A percentile compares a stretch with the other conserved stretches of the same genome.
phyloP scores from a whole-genome alignment of 805 yeast species.

The Starmerella potacharoeniae region DNA sequence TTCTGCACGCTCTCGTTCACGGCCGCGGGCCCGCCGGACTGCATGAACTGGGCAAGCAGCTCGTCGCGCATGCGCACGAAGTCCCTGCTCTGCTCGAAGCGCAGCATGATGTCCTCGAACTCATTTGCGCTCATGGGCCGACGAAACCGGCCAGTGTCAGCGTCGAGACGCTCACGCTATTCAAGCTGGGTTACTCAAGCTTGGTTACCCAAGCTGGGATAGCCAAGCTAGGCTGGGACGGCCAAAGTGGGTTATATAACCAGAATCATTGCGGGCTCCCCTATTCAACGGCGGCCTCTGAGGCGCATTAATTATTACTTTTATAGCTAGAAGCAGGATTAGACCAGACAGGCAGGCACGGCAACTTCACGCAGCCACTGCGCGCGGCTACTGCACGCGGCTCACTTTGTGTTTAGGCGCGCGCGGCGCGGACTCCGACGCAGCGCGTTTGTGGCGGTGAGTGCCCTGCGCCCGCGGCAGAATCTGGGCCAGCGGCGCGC shows the following conservation, averaged over 20 bases:
- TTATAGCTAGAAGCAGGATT: no score
- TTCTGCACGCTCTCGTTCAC: slow-evolving; percentile 1
- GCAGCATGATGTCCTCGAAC: not conserved
- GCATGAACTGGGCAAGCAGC: not conserved
- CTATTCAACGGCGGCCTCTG: no score
- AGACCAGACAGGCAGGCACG: no score
- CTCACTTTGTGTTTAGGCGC: not conserved
- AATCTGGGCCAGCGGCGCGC: not conserved
- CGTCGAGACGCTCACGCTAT: no score
- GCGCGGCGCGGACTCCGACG: not conserved
- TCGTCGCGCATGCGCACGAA: not conserved
- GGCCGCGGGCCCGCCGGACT: not conserved
- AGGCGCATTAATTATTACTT: no score
- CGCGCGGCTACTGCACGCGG: not conserved
- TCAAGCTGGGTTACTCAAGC: no score
- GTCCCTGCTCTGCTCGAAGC: not conserved
- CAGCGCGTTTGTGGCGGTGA: slow-evolving; percentile 1
- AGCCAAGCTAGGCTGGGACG: no score
- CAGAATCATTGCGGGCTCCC: no score
- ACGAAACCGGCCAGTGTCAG: not conserved
- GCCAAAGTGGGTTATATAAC: no score
- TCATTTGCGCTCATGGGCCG: not conserved
- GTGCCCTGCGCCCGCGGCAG: not conserved
- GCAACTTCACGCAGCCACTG: no score
- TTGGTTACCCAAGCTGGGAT: no score